Base-by-base conservation (phyloP, 192 early-diverging fungal genomes). In the Coemansia sp. region DNA sequence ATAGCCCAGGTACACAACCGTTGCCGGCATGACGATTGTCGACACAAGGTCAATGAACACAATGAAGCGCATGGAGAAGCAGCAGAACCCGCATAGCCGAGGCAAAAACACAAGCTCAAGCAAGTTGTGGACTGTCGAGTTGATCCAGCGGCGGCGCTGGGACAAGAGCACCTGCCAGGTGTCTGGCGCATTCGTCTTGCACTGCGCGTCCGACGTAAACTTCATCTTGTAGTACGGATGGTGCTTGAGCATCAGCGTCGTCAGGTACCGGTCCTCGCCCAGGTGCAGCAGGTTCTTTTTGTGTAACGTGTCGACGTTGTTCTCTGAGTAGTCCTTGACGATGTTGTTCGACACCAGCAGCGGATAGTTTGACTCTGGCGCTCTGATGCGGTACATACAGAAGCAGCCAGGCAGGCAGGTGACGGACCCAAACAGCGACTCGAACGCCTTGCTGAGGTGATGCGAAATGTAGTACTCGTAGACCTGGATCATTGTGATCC, bases 111-210 rank as follows among this genome's bases (percentile, higher is more conserved):
- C 79, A 40, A 99, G 83, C 76, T 99, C 98, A 64, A 97, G 85
- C 70, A 98, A 82, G 76, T 99, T 99, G 85, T 99, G 98, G 14
- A 99, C 91, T 0, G 98, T 99, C 33, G 95, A 98, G 85, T 99
- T 99, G 74, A 99, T 99, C 98, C 98, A 99, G 63, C 98, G 92
- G 73, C 98, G 94, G 66, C 98, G 91, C 79, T 99, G 98, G 2
- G 98, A 99, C 22, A 99, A 75, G 48, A 99, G 83, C 22, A 99
- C 92, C 59, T 88, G 84, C 95, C 95, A 99, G 34, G 88, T 89
- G 67, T 99, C 98, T 8, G 98, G 98, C 3, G 93, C 98, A 56
- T 87, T 90, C n/a, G 98, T 99, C 60, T 85, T 87, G 80, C 96
- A 98, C 70, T 92, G 87, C 5, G 98, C 98, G 67, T 99, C 96